Conservation (phyloP, 2,329 filamentous ascomycete species). For the Botrytis porri region DNA sequence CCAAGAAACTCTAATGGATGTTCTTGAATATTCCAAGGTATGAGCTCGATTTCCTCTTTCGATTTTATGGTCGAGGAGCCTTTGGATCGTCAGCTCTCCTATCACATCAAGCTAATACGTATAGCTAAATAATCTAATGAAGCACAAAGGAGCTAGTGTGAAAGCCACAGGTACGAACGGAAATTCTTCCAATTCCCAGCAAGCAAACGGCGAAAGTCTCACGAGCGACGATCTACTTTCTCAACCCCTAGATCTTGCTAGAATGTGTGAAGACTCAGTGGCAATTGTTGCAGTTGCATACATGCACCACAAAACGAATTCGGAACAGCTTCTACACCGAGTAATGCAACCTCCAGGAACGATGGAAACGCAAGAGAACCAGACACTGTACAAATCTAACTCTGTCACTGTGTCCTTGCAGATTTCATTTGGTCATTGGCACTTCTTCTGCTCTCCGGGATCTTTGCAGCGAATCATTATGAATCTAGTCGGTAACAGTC, state of each 20-base stretch:
- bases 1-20: slow-evolving; percentile 36
- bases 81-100: no score
- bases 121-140: slow-evolving; percentile 13
- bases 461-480: slow-evolving; percentile 50
- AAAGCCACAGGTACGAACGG: not conserved
- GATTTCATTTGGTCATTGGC: slow-evolving; percentile 20
- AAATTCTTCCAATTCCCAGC: not conserved
- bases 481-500: slow-evolving; percentile 58
- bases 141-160: not conserved
- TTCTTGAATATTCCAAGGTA: slow-evolving; percentile 47
- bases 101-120: not conserved
- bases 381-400: not conserved
- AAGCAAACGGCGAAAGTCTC: not conserved
- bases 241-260: slow-evolving; percentile 19
- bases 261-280: slow-evolving; percentile 22
- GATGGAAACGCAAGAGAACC: not conserved
- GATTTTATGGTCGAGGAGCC: no score
- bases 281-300: slow-evolving; percentile 19
- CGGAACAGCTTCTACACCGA: not conserved
- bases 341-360: slow-evolving; percentile 14
- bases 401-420: slow-evolving; percentile 19
- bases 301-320: slow-evolving; percentile 12
- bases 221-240: not conserved
- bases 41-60: not conserved
- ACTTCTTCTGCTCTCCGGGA: slow-evolving; percentile 50